A percentile compares a stretch with the other conserved stretches of the same genome.
These are phyloP conservation scores for Tripidium arundinaceum DNA, from an alignment of 202 grass and related monocot species.

Conservation along the genomic window DNA sequence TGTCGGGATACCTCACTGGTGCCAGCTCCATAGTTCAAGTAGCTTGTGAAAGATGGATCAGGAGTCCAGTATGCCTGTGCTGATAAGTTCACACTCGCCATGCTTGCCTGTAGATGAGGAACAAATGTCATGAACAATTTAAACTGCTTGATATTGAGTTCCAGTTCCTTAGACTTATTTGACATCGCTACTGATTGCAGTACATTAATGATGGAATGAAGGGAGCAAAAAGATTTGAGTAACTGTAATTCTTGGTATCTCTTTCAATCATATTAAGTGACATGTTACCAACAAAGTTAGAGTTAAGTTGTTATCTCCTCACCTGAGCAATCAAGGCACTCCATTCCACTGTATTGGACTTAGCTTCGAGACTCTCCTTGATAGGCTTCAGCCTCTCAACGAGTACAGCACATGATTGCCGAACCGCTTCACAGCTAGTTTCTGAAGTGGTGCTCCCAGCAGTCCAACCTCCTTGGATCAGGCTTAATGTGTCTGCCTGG, in stretches of 20 bases:
- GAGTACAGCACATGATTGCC: constrained; percentile 44
- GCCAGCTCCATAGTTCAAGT: constrained; percentile 79
- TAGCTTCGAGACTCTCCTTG: constrained; percentile 55
- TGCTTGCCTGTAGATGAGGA: constrained; percentile 42
- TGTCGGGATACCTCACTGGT: constrained; percentile 56
- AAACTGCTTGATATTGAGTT: not conserved
- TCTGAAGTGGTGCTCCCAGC: constrained; percentile 85
- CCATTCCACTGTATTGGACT: constrained; percentile 47
- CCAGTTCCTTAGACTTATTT: not conserved
- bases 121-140: not conserved
- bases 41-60: constrained; percentile 37
- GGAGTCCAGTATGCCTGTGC: constrained; percentile 65
- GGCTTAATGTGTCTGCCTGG: constrained; percentile 68
- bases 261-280: not conserved
- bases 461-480: constrained; percentile 71
- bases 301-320: constrained; percentile 6
- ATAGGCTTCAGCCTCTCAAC: constrained; percentile 68
- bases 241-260: not conserved
- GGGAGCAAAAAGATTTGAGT: not conserved
- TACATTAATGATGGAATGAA: not conserved
- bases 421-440: constrained; percentile 64
- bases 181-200: not conserved
- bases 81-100: constrained; percentile 54
- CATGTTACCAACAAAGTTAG: not conserved
- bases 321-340: constrained; percentile 60